Percentiles rank a stretch among this genome's conserved stretches.
These are phyloP conservation scores for Alternaria consortialis DNA, from an alignment of 2,329 filamentous ascomycete genomes.

Conservation along the genomic window DNA sequence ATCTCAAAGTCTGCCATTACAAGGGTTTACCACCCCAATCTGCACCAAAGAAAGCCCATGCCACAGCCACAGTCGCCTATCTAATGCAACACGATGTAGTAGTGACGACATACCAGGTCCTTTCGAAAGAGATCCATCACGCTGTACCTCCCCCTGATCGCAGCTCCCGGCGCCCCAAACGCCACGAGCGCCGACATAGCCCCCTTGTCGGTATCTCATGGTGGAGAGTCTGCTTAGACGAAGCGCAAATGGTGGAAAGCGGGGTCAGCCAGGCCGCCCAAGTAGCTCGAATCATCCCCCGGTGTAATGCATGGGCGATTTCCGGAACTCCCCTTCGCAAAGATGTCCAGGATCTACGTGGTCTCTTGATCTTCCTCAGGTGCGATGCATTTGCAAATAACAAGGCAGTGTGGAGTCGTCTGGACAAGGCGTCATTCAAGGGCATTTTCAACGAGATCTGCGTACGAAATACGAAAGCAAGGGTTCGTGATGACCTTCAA, in stretches of 20 bases:
- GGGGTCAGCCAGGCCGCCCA: conserved; percentile 84
- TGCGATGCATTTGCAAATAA: conserved; percentile 78
- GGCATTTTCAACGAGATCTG: conserved; percentile 76
- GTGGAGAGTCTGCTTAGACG: conserved; percentile 81
- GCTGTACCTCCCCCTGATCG: conserved; percentile 75
- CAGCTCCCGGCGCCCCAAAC: conserved; percentile 69
- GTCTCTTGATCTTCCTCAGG: conserved; percentile 80
- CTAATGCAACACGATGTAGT: conserved; percentile 66
- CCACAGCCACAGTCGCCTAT: conserved; percentile 55
- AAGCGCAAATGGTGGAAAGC: conserved; percentile 93
- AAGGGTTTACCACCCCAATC: conserved; percentile 56
- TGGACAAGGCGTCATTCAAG: conserved; percentile 74
- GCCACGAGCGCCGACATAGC: conserved; percentile 72
- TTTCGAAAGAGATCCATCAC: conserved; percentile 84
- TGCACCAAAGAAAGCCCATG: conserved; percentile 42
- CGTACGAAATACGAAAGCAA: conserved; percentile 85
- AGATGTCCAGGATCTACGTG: conserved; percentile 79
- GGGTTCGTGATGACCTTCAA: conserved; percentile 78
- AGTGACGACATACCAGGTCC: conserved; percentile 71
- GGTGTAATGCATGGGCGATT: conserved; percentile 89
- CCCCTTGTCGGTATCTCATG: conserved; percentile 83
- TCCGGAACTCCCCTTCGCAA: conserved; percentile 90
- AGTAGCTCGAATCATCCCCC: conserved; percentile 80
- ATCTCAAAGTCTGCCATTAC: conserved; percentile 65
- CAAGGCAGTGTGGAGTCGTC: conserved; percentile 70